Evolutionary conservation across 2,329 filamentous ascomycete genomes (phyloP).

Genomic region (Thyridium curvatum): DNA sequence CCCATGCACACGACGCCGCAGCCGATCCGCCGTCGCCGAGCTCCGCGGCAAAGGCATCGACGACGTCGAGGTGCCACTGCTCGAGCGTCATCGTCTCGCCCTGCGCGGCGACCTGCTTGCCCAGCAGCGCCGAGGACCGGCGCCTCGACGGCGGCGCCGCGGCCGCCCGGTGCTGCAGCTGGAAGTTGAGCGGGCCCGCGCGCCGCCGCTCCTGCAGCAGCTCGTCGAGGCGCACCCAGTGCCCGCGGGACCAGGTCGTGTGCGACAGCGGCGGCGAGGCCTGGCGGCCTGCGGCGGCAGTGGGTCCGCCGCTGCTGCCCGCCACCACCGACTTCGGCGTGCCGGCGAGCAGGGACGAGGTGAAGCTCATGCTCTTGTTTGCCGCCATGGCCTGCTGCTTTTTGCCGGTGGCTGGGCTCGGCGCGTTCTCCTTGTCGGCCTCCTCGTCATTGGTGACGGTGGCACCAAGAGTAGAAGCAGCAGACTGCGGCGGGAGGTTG

Average conservation of each 20-base stretch:
- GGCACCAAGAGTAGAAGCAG: too few relatives aligned
- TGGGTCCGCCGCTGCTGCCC: conserved; percentile 2
- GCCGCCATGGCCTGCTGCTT: background rate
- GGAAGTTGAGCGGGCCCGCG: conserved; percentile 30
- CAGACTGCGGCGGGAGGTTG: background rate
- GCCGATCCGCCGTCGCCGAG: conserved; percentile 21
- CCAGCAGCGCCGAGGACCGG: conserved; percentile 27
- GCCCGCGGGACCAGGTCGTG: conserved; percentile 20
- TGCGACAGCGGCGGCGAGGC: conserved; percentile 6
- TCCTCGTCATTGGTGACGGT: too few relatives aligned
- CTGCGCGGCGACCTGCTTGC: conserved; percentile 40
- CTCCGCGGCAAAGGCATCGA: conserved; percentile 44
- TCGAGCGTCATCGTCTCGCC: conserved; percentile 41
- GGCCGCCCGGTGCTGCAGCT: conserved; percentile 14
- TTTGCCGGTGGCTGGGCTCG: background rate
- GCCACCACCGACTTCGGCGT: conserved; percentile 2
- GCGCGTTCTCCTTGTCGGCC: conserved; percentile 1
- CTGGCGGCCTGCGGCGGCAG: too few relatives aligned
- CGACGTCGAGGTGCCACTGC: conserved; percentile 51
- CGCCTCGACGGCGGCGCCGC: conserved; percentile 17
- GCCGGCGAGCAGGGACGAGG: conserved; percentile 6
- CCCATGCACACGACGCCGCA: conserved; percentile 30
- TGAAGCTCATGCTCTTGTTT: background rate
- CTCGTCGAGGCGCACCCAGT: conserved; percentile 48
- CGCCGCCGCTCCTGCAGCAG: conserved; percentile 45